These are phyloP conservation scores for Salix exigua DNA, from an alignment of 345 rosid genomes.

Conservation along the genomic window DNA sequence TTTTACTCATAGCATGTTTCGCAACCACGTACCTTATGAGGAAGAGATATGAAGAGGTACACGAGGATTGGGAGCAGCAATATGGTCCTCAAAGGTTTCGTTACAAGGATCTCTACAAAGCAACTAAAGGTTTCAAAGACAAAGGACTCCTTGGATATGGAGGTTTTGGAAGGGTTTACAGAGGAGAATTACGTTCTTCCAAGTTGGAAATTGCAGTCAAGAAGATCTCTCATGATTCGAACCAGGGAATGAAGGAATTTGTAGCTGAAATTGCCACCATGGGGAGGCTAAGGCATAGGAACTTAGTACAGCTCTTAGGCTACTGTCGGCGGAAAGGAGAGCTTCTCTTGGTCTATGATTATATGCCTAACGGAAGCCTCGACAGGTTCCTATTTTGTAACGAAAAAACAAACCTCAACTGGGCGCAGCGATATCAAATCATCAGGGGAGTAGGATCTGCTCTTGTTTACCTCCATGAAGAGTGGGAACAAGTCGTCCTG, in stretches of 20 bases:
- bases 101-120: conserved; percentile 14
- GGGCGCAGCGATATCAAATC: conserved; percentile 9
- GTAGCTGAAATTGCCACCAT: conserved; percentile 18
- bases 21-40: not conserved
- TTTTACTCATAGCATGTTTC: not conserved
- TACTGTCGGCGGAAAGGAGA: conserved; percentile 21
- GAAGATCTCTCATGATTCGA: conserved; percentile 15
- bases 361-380: conserved; percentile 24
- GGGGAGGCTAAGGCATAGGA: conserved; percentile 20
- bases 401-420: conserved; percentile 1
- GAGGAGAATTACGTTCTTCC: conserved; percentile 12
- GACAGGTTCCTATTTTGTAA: conserved; percentile 11
- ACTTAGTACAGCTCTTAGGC: conserved; percentile 20
- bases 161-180: conserved; percentile 21
- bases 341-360: conserved; percentile 20
- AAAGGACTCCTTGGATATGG: conserved; percentile 12
- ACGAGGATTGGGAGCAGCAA: conserved; percentile 21
- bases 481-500: conserved; percentile 17
- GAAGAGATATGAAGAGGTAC: conserved; percentile 15
- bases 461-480: conserved; percentile 21
- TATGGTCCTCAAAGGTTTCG: conserved; percentile 20
- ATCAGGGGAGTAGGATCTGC: conserved; percentile 21
- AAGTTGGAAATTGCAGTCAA: conserved; percentile 15
- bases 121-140: conserved; percentile 20
- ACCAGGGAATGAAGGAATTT: conserved; percentile 22